These are phyloP conservation scores for Fusarium metavorans DNA, from an alignment of 2,329 filamentous ascomycete genomes.

Conservation along the genomic window DNA sequence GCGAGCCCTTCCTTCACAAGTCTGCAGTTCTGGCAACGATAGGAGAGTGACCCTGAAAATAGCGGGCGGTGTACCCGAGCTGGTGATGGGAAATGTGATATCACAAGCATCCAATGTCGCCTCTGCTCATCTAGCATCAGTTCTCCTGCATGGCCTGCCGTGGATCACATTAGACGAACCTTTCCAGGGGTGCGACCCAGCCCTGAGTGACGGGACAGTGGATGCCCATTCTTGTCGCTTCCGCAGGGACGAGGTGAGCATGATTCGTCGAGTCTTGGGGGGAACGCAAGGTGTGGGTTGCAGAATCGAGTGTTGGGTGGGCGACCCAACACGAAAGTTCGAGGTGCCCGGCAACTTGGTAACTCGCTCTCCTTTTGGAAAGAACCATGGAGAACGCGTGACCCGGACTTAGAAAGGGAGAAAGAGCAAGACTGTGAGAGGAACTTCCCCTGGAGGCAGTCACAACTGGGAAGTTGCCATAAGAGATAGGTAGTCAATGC, in stretches of 20 bases:
- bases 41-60: constrained; percentile 57
- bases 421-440: not conserved
- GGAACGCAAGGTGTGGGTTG: not conserved
- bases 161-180: constrained; percentile 36
- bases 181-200: constrained; percentile 39
- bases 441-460: not conserved
- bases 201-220: constrained; percentile 39
- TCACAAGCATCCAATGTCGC: constrained; percentile 58
- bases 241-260: constrained; percentile 56
- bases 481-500: not conserved
- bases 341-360: not conserved
- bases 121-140: constrained; percentile 50
- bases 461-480: not conserved
- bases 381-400: not conserved
- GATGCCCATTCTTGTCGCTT: constrained; percentile 52
- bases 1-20: constrained; percentile 45
- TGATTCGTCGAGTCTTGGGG: constrained; percentile 15
- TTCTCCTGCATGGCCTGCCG: not conserved
- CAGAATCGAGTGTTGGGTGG: not conserved
- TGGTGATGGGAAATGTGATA: constrained; percentile 54
- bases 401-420: not conserved
- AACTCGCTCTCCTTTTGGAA: not conserved
- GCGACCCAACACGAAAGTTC: not conserved
- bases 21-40: constrained; percentile 51
- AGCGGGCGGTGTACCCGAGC: not conserved